phyloP scores from a whole-genome alignment of 371 early-diverging fungal species.

The Lichtheimia hyalospora region DNA sequence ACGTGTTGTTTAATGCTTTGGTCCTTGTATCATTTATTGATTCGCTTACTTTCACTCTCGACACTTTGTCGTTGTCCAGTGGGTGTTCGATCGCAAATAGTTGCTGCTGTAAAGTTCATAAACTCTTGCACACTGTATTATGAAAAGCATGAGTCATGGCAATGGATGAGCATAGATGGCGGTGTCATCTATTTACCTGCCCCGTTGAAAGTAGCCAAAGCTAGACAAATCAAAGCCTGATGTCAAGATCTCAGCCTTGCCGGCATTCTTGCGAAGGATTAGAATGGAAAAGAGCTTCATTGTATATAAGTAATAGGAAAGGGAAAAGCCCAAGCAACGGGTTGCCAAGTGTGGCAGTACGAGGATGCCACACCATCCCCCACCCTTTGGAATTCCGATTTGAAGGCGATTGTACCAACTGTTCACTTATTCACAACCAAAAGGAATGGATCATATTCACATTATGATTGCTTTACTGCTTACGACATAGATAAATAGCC shows the following conservation, averaged over 20 bases:
- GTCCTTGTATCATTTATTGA: too few species aligned
- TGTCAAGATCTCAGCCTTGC: conserved; percentile 54
- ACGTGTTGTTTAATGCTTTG: too few species aligned
- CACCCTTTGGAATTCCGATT: too few species aligned
- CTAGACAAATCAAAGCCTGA: conserved; percentile 76
- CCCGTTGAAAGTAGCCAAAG: conserved; percentile 89
- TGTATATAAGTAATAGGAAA: conserved; percentile 5
- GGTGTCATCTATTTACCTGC: conserved; percentile 58
- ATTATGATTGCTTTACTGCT: too few species aligned
- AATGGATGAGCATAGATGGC: background rate
- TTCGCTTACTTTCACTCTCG: conserved; percentile 74
- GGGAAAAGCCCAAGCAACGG: background rate
- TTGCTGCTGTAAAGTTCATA: conserved; percentile 83
- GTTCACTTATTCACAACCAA: too few species aligned
- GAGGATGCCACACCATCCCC: too few species aligned
- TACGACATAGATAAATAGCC: too few species aligned
- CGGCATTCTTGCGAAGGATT: conserved; percentile 49
- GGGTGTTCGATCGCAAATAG: conserved; percentile 85
- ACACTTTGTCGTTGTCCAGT: conserved; percentile 85
- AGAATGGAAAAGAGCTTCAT: conserved; percentile 62
- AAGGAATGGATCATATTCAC: too few species aligned
- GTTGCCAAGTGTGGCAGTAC: too few species aligned
- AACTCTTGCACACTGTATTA: conserved; percentile 81
- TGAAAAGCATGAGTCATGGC: background rate
- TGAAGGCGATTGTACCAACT: too few species aligned